Evolutionary conservation across 1,284 basidiomycete genomes (phyloP), one percentile per base, ranked within the genome.

Genomic region (Cryptococcus maquisensis): DNA sequence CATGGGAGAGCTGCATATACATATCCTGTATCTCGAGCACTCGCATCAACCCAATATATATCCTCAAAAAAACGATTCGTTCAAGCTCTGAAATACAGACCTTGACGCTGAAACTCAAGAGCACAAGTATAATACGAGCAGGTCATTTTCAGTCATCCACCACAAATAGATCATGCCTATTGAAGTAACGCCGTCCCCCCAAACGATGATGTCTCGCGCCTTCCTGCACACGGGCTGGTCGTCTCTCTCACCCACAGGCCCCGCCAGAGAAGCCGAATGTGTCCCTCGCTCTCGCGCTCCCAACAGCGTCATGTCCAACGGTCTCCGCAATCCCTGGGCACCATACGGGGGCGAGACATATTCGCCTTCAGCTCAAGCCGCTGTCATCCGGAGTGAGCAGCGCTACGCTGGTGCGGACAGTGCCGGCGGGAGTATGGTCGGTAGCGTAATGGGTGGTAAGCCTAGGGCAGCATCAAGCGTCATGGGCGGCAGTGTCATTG

Each of bases 321-420:
- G 68, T 9, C 32, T 65, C 18, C 48, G 65, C 5, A 68, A 67
- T 47, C 65, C 65, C 2, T 70, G 61, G 58, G 61, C 64, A 21
- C 60, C 64, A 2, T 64, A 66, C 47, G 45, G 53, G 0, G 64
- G 68, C 1, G 64, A 63, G 26, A 60, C 62, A 0, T 68, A 68
- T 47, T 43, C 43, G 9, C 66, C 66, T 10, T 38, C 55, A n/a
- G 26, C 42, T 10, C 45, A 47, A 20, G 37, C 41, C 6, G 45
- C 21, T 18, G 49, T 37, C 1, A n/a, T 41, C 18, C 24, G 20
- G 5, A 32, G 41, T 5, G 46, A 40, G n/a, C 54, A 51, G 21
- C 46, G 43, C 15, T 38, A 26, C 39, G 35, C 53, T 23, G 40
- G 49, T 12, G 40, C 39, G 12, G 28, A 36, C 2, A 21, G 36